phyloP scores from a whole-genome alignment of 306 rosid species.

The Malus fusca region DNA sequence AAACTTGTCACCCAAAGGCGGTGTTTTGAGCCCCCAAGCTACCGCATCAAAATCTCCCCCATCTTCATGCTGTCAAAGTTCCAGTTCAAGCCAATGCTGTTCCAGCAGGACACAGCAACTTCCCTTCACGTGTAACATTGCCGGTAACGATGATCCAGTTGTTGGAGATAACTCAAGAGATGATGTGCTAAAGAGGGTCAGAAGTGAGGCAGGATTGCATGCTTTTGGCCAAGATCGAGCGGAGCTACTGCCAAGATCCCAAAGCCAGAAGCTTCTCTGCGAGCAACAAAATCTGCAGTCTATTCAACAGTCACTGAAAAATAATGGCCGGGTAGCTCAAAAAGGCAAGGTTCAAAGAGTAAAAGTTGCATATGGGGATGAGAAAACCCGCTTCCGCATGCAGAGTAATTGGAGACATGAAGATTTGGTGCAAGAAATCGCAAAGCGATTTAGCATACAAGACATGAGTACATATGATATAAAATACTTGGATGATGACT shows the following conservation, averaged over 20 bases:
- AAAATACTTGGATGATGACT: slow-evolving; percentile 89
- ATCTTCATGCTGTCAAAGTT: slow-evolving; percentile 60
- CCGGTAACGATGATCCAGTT: slow-evolving; percentile 29
- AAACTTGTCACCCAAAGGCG: slow-evolving; percentile 31
- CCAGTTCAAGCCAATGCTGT: slow-evolving; percentile 73
- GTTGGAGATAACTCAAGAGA: slow-evolving; percentile 33
- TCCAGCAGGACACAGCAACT: slow-evolving; percentile 53
- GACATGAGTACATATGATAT: slow-evolving; percentile 57
- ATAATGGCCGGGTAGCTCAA: slow-evolving; percentile 7
- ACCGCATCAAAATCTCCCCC: slow-evolving; percentile 56
- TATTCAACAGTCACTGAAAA: slow-evolving; percentile 3
- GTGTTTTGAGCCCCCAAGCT: slow-evolving; percentile 37
- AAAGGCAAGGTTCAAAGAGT: slow-evolving; percentile 38
- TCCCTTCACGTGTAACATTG: slow-evolving; percentile 15
- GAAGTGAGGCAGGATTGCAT: slow-evolving; percentile 64
- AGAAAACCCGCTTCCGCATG: slow-evolving; percentile 68
- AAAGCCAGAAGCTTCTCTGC: slow-evolving; percentile 50
- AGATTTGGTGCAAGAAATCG: slow-evolving; percentile 58
- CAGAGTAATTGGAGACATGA: slow-evolving; percentile 37
- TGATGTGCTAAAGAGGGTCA: slow-evolving; percentile 47
- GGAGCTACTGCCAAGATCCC: slow-evolving; percentile 44
- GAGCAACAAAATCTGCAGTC: slow-evolving; percentile 28
- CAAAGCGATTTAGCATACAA: slow-evolving; percentile 45
- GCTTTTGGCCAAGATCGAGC: slow-evolving; percentile 24
- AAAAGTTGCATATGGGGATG: slow-evolving; percentile 72